phyloP scores from a whole-genome alignment of 176 grass and related monocot species.

The Lolium perenne region DNA sequence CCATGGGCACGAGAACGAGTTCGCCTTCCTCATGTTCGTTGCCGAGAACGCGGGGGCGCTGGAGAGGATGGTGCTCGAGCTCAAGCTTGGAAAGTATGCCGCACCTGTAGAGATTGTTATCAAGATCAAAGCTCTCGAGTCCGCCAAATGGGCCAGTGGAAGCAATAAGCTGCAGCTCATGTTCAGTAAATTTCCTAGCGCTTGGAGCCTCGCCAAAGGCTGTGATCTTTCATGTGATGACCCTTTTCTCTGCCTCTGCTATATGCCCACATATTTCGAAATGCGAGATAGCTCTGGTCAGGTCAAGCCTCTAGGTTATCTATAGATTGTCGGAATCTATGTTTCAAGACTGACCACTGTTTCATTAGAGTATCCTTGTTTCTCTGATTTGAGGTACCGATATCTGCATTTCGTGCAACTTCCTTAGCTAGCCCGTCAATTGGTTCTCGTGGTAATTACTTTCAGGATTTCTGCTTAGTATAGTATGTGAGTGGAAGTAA shows the following conservation, averaged over 20 bases:
- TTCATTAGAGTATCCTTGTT: neutral
- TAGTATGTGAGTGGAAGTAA: neutral
- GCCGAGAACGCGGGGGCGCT: neutral
- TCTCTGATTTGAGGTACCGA: neutral
- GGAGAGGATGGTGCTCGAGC: slow-evolving; percentile 6
- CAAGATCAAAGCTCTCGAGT: slow-evolving; percentile 3
- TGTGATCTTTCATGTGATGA: neutral
- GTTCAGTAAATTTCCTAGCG: neutral
- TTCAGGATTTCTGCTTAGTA: neutral
- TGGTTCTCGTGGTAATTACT: no score
- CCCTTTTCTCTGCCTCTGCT: slow-evolving; percentile 30
- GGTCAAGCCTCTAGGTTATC: slow-evolving; percentile 2
- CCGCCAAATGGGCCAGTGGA: slow-evolving; percentile 16
- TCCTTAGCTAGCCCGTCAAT: no score
- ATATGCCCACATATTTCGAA: neutral
- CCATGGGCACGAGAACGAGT: slow-evolving; percentile 10
- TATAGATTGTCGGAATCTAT: neutral
- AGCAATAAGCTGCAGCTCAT: neutral
- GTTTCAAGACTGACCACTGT: neutral
- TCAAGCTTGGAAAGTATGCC: slow-evolving; percentile 6
- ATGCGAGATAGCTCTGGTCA: neutral
- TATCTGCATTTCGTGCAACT: no score
- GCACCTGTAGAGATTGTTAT: neutral
- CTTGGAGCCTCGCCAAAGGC: neutral
- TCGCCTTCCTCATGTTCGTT: slow-evolving; percentile 4